These are phyloP conservation scores for Bryoerythrophyllum caledonicum DNA, from an alignment of 225 moss, liverwort and hornwort genomes.

Conservation along the genomic window DNA sequence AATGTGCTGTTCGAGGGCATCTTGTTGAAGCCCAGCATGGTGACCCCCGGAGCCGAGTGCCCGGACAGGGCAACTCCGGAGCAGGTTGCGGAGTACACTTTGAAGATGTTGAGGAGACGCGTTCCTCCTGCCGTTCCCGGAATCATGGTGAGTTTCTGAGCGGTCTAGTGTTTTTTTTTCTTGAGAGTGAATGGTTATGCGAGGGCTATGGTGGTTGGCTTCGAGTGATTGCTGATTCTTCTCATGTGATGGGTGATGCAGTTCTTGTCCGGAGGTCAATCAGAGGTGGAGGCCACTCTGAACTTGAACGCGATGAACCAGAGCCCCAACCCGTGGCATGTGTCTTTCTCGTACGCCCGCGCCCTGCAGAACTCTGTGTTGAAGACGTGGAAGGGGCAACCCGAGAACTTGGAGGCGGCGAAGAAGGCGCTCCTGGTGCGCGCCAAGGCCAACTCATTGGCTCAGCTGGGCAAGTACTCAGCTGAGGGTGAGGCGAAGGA, in stretches of 20 bases:
- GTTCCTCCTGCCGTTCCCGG: constrained; percentile 67
- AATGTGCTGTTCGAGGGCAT: constrained; percentile 59
- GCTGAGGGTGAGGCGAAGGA: constrained; percentile 60
- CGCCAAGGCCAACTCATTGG: constrained; percentile 61
- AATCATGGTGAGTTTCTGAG: constrained; percentile 47
- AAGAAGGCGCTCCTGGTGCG: constrained; percentile 56
- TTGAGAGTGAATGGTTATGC: not conserved
- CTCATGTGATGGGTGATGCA: constrained; percentile 21
- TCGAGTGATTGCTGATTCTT: not conserved
- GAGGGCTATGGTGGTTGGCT: not conserved
- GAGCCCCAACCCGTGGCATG: constrained; percentile 68
- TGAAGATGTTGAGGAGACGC: constrained; percentile 57
- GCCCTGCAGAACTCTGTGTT: constrained; percentile 66
- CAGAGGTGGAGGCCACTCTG: constrained; percentile 64
- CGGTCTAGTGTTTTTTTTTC: too few species aligned
- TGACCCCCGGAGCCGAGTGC: constrained; percentile 63
- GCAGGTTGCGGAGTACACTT: constrained; percentile 60
- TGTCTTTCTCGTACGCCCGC: constrained; percentile 65
- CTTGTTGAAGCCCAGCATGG: constrained; percentile 70
- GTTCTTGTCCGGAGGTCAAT: constrained; percentile 66
- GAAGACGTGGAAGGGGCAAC: constrained; percentile 69
- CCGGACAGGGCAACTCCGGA: constrained; percentile 60
- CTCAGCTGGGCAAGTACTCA: constrained; percentile 61
- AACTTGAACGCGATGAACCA: constrained; percentile 67
- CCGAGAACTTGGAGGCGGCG: constrained; percentile 57